A percentile compares a stretch with the other conserved stretches of the same genome.
These are phyloP conservation scores for Botrytis cinerea DNA, from an alignment of 2,329 filamentous ascomycete species.

Conservation along the genomic window DNA sequence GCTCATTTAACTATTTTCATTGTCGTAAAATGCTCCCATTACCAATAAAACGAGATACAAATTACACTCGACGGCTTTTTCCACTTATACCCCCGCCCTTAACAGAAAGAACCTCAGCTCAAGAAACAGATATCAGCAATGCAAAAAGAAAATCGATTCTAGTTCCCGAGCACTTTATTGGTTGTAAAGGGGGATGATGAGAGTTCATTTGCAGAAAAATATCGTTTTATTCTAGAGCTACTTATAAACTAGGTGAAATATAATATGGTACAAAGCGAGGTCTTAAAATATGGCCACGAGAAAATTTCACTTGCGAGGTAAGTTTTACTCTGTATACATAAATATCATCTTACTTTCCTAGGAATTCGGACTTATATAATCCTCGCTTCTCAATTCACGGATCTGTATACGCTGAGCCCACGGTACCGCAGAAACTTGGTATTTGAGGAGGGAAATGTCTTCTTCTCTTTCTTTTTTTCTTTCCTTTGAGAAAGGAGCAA, in stretches of 20 bases:
- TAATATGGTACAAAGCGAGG: fast-evolving
- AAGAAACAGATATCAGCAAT: neutral
- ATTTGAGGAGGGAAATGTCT: neutral
- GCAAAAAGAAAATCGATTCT: no score
- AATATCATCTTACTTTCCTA: no score
- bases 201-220: neutral
- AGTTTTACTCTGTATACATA: neutral
- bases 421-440: fast-evolving
- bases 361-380: no score
- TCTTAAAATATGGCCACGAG: fast-evolving
- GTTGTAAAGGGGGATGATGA: fast-evolving
- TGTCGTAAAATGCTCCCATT: neutral
- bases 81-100: no score
- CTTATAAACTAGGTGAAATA: neutral
- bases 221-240: neutral
- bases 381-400: fast-evolving
- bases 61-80: no score
- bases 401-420: neutral
- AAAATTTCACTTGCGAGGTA: neutral
- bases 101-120: no score
- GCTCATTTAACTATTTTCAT: neutral
- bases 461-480: neutral
- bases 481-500: neutral
- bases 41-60: no score
- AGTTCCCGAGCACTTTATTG: no score